These are phyloP conservation scores for Colletotrichum sidae DNA, from an alignment of 2,329 filamentous ascomycete genomes.

Conservation along the genomic window DNA sequence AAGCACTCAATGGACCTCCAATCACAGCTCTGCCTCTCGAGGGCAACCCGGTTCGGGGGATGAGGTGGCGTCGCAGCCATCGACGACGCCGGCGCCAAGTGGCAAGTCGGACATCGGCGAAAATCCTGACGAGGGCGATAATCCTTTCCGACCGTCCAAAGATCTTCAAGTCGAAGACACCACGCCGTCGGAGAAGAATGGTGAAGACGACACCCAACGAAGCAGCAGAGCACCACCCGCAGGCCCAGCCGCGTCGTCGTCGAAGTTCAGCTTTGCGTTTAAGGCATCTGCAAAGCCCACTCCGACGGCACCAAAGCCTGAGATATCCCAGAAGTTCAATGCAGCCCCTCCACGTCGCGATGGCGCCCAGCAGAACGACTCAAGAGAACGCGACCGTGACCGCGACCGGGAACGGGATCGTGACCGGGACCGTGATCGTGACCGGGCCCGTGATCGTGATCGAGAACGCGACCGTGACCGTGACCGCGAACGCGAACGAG, in stretches of 20 bases:
- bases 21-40: constrained; percentile 57
- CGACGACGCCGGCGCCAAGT: constrained; percentile 35
- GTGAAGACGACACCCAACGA: constrained; percentile 63
- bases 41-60: constrained; percentile 43
- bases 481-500: constrained; percentile 49
- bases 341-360: constrained; percentile 65
- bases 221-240: constrained; percentile 65
- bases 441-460: constrained; percentile 44
- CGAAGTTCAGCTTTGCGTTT: constrained; percentile 94
- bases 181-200: constrained; percentile 50
- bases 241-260: constrained; percentile 62
- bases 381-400: constrained; percentile 34
- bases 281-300: constrained; percentile 76
- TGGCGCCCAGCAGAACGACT: constrained; percentile 47
- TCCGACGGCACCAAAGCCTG: constrained; percentile 69
- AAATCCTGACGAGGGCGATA: constrained; percentile 63
- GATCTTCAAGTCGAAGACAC: constrained; percentile 75
- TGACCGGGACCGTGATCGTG: constrained; percentile 38
- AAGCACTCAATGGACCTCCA: constrained; percentile 76
- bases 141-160: constrained; percentile 72
- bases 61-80: constrained; percentile 45
- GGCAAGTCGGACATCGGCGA: constrained; percentile 47
- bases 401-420: constrained; percentile 44
- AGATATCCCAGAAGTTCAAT: constrained; percentile 77
- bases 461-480: constrained; percentile 43